phyloP scores from a whole-genome alignment of 805 yeast species.

The Lipomyces mesembrius region DNA sequence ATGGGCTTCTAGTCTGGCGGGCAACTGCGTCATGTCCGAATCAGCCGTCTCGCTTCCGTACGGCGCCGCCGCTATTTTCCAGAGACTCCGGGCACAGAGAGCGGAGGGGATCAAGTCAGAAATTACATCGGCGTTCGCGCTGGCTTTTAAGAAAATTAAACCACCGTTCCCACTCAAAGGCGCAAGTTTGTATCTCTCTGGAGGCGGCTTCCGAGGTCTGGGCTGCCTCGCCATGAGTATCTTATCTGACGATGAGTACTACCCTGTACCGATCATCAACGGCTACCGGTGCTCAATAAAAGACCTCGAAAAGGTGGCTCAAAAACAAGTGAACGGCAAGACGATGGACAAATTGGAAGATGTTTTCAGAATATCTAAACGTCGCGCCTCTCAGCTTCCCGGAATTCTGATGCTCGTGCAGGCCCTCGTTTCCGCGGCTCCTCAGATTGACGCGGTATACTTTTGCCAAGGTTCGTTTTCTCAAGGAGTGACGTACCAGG shows the following conservation, averaged over 20 bases:
- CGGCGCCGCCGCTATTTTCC: slow-evolving; percentile 71
- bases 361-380: slow-evolving; percentile 67
- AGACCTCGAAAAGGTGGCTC: slow-evolving; percentile 57
- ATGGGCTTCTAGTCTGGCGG: slow-evolving; percentile 65
- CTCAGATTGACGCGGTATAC: slow-evolving; percentile 63
- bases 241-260: slow-evolving; percentile 53
- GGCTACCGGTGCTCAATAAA: slow-evolving; percentile 65
- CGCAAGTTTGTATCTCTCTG: slow-evolving; percentile 66
- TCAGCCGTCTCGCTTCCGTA: slow-evolving; percentile 66
- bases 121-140: slow-evolving; percentile 55
- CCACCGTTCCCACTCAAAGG: slow-evolving; percentile 47
- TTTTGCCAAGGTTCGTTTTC: slow-evolving; percentile 62
- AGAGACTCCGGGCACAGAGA: slow-evolving; percentile 52
- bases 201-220: slow-evolving; percentile 75
- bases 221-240: slow-evolving; percentile 55
- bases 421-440: slow-evolving; percentile 59
- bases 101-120: slow-evolving; percentile 46
- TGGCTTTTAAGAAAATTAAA: slow-evolving; percentile 33
- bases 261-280: slow-evolving; percentile 72
- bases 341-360: slow-evolving; percentile 44
- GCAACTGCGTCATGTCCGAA: slow-evolving; percentile 58
- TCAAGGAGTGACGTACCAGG: not conserved
- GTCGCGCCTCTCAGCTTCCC: slow-evolving; percentile 69
- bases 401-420: slow-evolving; percentile 67
- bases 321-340: slow-evolving; percentile 50